Base-by-base conservation (phyloP, 2,329 filamentous ascomycete species). In the Scortechinia acanthostroma region DNA sequence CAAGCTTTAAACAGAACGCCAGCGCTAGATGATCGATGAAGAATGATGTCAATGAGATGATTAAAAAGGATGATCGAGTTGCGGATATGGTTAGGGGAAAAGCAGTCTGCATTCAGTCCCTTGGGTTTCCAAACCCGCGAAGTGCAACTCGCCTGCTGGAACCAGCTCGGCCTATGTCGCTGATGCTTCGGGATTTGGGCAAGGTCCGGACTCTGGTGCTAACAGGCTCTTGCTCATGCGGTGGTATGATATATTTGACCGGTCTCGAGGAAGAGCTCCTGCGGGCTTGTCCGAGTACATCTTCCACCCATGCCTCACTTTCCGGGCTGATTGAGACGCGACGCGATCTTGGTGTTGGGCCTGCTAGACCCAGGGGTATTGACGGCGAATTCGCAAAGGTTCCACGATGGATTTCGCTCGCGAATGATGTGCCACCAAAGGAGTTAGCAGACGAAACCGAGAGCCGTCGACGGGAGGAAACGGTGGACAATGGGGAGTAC, bases 281-380 rank as follows among this genome's bases (percentile, higher is more conserved):
- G 35, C 67, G 57, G 4, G 67, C 66, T 52, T 69, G 64, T 25
- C 64, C 63, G 21, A 70, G 58, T 17, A 70, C 63, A 45, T 64
- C 63, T 51, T 68, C 64, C 6, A 70, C 66, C 68, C 68, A 71
- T 1, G 66, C 65, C 50, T 70, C 66, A 48, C 66, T 66, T 43
- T 68, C 63, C 3, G 65, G 63, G 19, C 58, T 67, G 52, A 68
- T 68, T 4, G 64, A 63, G 21, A 62, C 55, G 21, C 58, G 59
- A 46, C 65, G 58, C 17, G 56, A 60, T 25, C 58, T 59, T 19
- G 60, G 64, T 42, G 60, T 68, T 2, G 67, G 68, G 1, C 68
- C 68, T 13, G 68, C 67, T 21, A 68, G 62, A 21, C 68, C 68
- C 4, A 71, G 58, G 4, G 68, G 68, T 0, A 64, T 63, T 21